Conservation (phyloP, 176 grass and related monocot genomes). For the Carex cristatella region DNA sequence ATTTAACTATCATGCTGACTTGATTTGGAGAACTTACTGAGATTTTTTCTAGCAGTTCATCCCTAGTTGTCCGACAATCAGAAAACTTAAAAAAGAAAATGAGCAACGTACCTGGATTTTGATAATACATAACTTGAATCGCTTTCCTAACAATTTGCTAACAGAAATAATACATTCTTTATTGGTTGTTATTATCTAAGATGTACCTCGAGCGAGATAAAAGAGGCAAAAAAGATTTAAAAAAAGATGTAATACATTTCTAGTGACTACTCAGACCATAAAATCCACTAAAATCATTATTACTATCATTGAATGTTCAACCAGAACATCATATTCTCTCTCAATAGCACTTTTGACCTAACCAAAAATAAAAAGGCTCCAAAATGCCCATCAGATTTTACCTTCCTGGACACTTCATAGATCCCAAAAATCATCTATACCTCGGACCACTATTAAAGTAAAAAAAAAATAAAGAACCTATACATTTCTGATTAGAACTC, state of each 20-base stretch:
- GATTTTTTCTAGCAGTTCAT: neutral
- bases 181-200: neutral
- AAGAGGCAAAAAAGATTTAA: neutral
- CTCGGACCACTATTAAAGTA: constrained; percentile 9
- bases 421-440: constrained; percentile 21
- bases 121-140: neutral
- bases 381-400: constrained; percentile 26
- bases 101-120: neutral
- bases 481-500: constrained; percentile 24
- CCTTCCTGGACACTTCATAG: constrained; percentile 6
- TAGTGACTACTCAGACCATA: constrained; percentile 13
- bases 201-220: constrained; percentile 16
- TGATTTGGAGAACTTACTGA: neutral
- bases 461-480: constrained; percentile 23
- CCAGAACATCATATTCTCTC: neutral
- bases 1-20: neutral
- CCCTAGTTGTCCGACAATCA: neutral
- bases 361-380: constrained; percentile 15
- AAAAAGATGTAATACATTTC: neutral
- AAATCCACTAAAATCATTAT: neutral
- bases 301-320: neutral
- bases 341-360: neutral
- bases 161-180: neutral
- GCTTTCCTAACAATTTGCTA: neutral
- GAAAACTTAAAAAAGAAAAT: neutral